These are phyloP conservation scores for Haplosporangium sp. DNA, from an alignment of 371 early-diverging fungal genomes.

Conservation along the genomic window DNA sequence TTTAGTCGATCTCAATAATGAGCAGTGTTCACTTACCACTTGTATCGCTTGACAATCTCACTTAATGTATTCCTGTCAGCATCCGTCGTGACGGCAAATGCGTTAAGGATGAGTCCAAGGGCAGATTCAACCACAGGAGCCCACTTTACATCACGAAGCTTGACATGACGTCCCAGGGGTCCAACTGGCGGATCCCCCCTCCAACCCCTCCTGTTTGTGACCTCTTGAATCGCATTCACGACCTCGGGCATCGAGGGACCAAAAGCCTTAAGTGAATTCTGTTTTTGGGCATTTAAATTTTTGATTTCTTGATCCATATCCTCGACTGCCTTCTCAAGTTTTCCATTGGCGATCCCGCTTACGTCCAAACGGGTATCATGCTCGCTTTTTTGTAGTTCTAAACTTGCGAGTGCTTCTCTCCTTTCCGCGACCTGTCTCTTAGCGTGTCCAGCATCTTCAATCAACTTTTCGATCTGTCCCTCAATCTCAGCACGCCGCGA, in stretches of 20 bases:
- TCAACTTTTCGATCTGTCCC: constrained; percentile 33
- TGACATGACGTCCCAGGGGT: constrained; percentile 83
- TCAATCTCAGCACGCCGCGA: constrained; percentile 61
- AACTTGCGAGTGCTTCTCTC: constrained; percentile 13
- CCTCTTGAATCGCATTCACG: constrained; percentile 68
- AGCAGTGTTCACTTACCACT: constrained; percentile 53
- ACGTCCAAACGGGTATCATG: constrained; percentile 7
- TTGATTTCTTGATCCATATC: constrained; percentile 32
- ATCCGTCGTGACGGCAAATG: constrained; percentile 83
- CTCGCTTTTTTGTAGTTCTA: constrained; percentile 24
- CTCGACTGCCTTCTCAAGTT: constrained; percentile 10
- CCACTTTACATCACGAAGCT: constrained; percentile 75
- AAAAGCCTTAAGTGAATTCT: constrained; percentile 77
- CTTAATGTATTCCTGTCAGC: constrained; percentile 71
- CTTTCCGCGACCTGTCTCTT: constrained; percentile 31
- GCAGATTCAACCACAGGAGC: constrained; percentile 76
- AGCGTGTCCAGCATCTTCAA: constrained; percentile 28
- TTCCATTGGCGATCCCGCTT: neutral
- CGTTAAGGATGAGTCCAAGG: constrained; percentile 73
- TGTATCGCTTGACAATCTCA: constrained; percentile 61
- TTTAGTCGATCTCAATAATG: neutral
- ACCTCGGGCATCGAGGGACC: constrained; percentile 79
- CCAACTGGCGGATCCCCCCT: constrained; percentile 79
- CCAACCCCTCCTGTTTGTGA: constrained; percentile 62
- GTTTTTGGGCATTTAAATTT: constrained; percentile 65